Percentiles rank a stretch among this genome's conserved stretches.
These are phyloP conservation scores for Ceratocystis albifundus DNA, from an alignment of 2,329 filamentous ascomycete species.

Conservation along the genomic window DNA sequence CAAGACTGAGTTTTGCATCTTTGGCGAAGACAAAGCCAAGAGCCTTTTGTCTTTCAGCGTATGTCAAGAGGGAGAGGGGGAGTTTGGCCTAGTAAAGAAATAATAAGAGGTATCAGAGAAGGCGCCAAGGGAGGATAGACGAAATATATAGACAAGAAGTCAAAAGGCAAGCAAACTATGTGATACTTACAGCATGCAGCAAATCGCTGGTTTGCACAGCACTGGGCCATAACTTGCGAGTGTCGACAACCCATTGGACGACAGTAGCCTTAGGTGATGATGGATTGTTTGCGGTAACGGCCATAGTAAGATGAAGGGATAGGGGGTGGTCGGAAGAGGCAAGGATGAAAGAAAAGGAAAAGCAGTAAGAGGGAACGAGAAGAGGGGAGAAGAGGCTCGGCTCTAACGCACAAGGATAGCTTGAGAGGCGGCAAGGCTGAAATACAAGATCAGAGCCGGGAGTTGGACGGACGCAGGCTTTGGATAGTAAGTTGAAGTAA, in stretches of 20 bases:
- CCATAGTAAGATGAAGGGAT: background rate
- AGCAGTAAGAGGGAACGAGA: background rate
- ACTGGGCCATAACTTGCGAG: slow-evolving; percentile 45
- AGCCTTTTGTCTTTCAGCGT: slow-evolving; percentile 45
- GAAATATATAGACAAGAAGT: background rate
- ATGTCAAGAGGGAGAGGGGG: slow-evolving; percentile 41
- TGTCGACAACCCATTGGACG: slow-evolving; percentile 53
- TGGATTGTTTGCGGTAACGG: slow-evolving; percentile 19
- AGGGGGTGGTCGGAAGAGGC: background rate
- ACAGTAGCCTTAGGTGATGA: slow-evolving; percentile 26
- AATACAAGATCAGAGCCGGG: no score
- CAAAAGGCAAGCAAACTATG: background rate
- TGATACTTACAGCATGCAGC: slow-evolving; percentile 34
- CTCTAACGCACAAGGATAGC: no score
- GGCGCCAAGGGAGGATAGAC: background rate
- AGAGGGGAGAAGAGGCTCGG: background rate
- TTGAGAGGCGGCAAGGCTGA: no score
- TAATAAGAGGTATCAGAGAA: background rate
- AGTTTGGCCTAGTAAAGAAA: slow-evolving; percentile 38
- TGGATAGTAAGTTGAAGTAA: no score
- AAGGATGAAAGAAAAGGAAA: background rate
- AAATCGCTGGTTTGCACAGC: slow-evolving; percentile 40
- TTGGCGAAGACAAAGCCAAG: slow-evolving; percentile 53
- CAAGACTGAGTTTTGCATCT: slow-evolving; percentile 65
- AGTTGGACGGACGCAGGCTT: no score